Conservation (phyloP, 129 eudicot genomes). For the Flaveria sonorensis region DNA sequence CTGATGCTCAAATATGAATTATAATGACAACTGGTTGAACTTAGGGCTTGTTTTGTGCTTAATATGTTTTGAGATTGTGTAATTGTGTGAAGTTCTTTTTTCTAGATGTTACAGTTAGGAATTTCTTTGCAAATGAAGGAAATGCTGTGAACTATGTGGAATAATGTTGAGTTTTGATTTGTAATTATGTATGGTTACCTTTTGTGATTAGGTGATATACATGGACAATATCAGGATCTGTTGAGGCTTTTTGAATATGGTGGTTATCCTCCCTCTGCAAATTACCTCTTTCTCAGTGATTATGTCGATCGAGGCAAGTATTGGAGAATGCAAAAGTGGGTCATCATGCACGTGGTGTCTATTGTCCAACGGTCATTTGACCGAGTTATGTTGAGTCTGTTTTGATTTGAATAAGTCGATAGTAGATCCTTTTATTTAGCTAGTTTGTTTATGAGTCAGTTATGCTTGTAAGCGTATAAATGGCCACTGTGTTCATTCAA, state of each 20-base stretch:
- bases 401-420: too few relatives aligned
- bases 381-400: too few relatives aligned
- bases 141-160: slow-evolving; percentile 16
- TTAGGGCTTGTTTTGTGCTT: too few relatives aligned
- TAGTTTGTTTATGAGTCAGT: too few relatives aligned
- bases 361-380: too few relatives aligned
- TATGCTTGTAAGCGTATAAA: too few relatives aligned
- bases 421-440: too few relatives aligned
- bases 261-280: slow-evolving; percentile 75
- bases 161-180: not conserved
- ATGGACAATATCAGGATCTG: slow-evolving; percentile 85
- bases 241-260: slow-evolving; percentile 75
- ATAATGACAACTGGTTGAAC: not conserved
- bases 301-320: slow-evolving; percentile 88
- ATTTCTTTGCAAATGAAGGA: slow-evolving; percentile 6
- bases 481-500: too few relatives aligned
- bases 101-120: not conserved
- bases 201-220: slow-evolving; percentile 67
- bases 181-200: not conserved
- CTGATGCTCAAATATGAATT: not conserved
- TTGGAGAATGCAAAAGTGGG: too few relatives aligned
- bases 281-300: slow-evolving; percentile 80
- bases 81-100: not conserved
- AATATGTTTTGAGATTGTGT: too few relatives aligned
- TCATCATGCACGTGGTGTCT: too few relatives aligned